Evolutionary conservation across 164 flowering plant species (phyloP), one percentile per base, ranked within the genome.

Genomic region (Houttuynia cordata): DNA sequence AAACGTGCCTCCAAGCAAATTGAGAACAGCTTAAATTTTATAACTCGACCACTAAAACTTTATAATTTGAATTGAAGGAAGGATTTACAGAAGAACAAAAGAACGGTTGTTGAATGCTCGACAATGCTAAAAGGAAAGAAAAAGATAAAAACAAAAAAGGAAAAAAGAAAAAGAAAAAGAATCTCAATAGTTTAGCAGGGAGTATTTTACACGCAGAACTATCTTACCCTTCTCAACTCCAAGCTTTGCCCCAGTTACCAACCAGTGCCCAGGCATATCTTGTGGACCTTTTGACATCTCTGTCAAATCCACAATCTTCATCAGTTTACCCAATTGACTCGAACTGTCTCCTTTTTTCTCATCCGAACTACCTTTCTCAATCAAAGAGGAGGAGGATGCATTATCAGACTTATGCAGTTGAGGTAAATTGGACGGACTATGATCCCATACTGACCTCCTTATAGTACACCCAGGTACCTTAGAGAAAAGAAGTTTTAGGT

Each of bases 211-310:
- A 55, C 97, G 87, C 61, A 93, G 53, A 25, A 90, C 86, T 61
- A 93, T 90, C 77, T 69, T 93, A 49, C 99, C 96, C 64, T 90
- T 90, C 58, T 93, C 96, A 19, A 93, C 86, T 39, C 97, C 99
- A 25, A 93, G 89, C 74, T 90, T 90, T 19, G 99, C 99, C 24
- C 99, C 99, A 0, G 97, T 88, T n/a, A 93, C 95, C 73, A 93
- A 61, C 99, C 99, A 93, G 52, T 93, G 97, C 30, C 99, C 99
- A 0, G 99, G 99, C 60, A 78, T 70, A 75, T 93, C 99, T 67
- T 88, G 97, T 0, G 99, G 93, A 51, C 99, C 99, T 66, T 85
- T 90, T 0, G 80, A 79, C 95, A 93, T 88, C 75, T 90, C 96
- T 17, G 87, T 73, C 54, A 65, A 25, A 64, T 93, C 99, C 18